Evolutionary conservation across 2,329 filamentous ascomycete genomes (phyloP).

Genomic region (Neobulgaria alba): DNA sequence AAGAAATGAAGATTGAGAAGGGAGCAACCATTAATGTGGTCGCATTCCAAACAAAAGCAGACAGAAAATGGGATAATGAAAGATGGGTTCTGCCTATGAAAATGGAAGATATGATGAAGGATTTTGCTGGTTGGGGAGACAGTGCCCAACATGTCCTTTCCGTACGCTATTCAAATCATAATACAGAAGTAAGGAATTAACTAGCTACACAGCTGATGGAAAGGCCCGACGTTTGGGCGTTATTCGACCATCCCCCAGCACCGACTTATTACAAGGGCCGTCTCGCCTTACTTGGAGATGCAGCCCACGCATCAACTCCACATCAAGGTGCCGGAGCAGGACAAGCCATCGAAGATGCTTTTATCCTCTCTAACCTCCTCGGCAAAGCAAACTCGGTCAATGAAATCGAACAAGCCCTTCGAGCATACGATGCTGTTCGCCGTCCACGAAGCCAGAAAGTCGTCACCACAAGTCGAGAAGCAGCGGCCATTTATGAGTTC

Average conservation of each 20-base stretch:
- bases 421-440: constrained; percentile 41
- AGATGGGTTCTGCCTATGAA: constrained; percentile 33
- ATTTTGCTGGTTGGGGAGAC: constrained; percentile 32
- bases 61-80: constrained; percentile 30
- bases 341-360: constrained; percentile 47
- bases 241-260: constrained; percentile 39
- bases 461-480: constrained; percentile 24
- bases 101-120: constrained; percentile 30
- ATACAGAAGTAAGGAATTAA: background rate
- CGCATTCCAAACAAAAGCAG: constrained; percentile 22
- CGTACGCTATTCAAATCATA: constrained; percentile 9
- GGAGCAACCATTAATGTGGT: constrained; percentile 47
- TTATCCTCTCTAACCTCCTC: constrained; percentile 38
- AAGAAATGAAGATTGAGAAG: constrained; percentile 35
- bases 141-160: constrained; percentile 30
- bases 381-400: constrained; percentile 29
- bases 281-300: constrained; percentile 48
- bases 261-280: constrained; percentile 34
- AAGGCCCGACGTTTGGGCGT: constrained; percentile 38
- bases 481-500: constrained; percentile 35
- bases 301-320: constrained; percentile 54
- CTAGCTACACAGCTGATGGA: constrained; percentile 32
- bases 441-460: constrained; percentile 29
- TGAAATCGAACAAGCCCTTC: constrained; percentile 38
- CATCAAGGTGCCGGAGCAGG: constrained; percentile 51